Evolutionary conservation across 495 filamentous ascomycete genomes (phyloP).

Genomic region (Parachaetomium inaequale): DNA sequence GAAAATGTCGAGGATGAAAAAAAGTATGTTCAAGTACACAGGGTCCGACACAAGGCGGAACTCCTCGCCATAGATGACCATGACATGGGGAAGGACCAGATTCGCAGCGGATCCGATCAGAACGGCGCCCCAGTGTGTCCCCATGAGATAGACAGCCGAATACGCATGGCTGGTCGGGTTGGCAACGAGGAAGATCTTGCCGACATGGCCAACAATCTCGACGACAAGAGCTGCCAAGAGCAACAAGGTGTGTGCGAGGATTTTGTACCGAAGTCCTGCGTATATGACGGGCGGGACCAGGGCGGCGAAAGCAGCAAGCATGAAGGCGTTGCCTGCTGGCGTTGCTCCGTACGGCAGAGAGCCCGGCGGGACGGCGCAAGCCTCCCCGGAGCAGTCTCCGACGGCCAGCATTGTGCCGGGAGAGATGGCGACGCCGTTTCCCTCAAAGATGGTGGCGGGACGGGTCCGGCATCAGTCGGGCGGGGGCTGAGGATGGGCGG

Average conservation of each 20-base stretch:
- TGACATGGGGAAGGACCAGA: constrained; percentile 35
- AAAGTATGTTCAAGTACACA: constrained; percentile 29
- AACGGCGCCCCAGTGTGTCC: constrained; percentile 39
- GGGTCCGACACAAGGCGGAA: constrained; percentile 31
- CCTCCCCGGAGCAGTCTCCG: constrained; percentile 17
- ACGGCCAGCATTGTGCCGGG: constrained; percentile 8
- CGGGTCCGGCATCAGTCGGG: constrained; percentile 6
- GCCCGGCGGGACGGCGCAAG: constrained; percentile 22
- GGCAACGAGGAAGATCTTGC: constrained; percentile 34
- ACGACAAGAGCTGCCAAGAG: constrained; percentile 36
- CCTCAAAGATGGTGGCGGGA: background rate
- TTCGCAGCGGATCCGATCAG: constrained; percentile 38
- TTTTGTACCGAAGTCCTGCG: constrained; percentile 38
- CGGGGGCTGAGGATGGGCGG: background rate
- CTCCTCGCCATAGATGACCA: constrained; percentile 40
- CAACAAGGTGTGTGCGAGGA: constrained; percentile 30
- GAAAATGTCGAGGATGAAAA: constrained; percentile 32
- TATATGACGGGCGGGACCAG: constrained; percentile 36
- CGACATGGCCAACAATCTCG: constrained; percentile 42
- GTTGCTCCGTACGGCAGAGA: constrained; percentile 32
- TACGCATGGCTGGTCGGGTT: constrained; percentile 25
- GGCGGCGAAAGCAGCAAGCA: constrained; percentile 41
- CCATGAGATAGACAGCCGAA: constrained; percentile 39
- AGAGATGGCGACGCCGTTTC: constrained; percentile 3
- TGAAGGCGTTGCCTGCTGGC: constrained; percentile 32